A percentile compares a stretch with the other conserved stretches of the same genome.
Conservation (phyloP, 164 flowering plant genomes). For the Vitis rotundifolia region DNA sequence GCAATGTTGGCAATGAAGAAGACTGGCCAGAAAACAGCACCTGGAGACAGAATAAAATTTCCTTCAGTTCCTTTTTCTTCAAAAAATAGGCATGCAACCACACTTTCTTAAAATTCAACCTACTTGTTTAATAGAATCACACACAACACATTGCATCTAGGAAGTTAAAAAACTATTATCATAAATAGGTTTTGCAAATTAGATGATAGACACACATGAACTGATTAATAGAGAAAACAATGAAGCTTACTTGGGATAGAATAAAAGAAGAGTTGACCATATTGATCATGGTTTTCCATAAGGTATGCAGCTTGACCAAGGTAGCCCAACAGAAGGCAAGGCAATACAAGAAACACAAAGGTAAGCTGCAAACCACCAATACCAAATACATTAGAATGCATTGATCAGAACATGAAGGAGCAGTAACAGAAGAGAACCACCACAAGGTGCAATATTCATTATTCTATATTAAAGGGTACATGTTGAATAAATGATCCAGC, state of each 20-base stretch:
- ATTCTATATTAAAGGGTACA: neutral
- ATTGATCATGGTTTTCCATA: constrained; percentile 56
- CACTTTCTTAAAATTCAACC: too few species aligned
- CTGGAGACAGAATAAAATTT: constrained; percentile 42
- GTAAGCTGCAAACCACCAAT: constrained; percentile 72
- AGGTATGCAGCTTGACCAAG: constrained; percentile 99
- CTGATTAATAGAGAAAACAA: neutral
- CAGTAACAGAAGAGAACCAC: neutral
- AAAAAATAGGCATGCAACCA: neutral
- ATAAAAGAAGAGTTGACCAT: constrained; percentile 72
- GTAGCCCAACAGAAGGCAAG: constrained; percentile 96
- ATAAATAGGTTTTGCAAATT: neutral
- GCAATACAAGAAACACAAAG: constrained; percentile 86
- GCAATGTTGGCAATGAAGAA: constrained; percentile 87
- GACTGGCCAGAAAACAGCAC: constrained; percentile 86
- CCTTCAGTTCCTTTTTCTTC: neutral
- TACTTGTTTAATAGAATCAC: neutral
- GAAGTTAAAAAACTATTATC: neutral
- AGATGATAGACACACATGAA: neutral
- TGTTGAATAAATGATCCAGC: neutral
- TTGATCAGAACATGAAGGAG: constrained; percentile 3
- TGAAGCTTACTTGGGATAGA: constrained; percentile 82
- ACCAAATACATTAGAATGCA: constrained; percentile 2
- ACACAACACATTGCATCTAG: neutral
- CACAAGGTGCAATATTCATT: neutral